Evolutionary conservation across 805 yeast species (phyloP), one percentile per base, ranked within the genome.

Genomic region (Saccharomycopsis synnaedendra): DNA sequence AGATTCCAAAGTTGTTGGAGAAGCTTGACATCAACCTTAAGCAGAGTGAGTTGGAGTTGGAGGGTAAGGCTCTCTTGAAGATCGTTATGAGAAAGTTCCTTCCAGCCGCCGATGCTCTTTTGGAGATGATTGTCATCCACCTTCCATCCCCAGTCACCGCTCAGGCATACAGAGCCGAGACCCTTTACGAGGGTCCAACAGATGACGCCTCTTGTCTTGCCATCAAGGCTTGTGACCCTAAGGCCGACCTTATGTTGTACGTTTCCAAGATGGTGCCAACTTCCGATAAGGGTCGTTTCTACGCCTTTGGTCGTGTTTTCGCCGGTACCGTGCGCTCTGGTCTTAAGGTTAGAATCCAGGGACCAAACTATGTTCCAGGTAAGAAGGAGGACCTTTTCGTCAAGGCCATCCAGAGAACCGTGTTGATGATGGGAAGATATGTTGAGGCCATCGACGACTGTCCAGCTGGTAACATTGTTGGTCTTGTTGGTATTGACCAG

Each of bases 231-330:
- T 90, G 98, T 84, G 97, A 90, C 77, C 96, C 97, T 68, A 82
- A 72, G 66, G 96, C 95, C 64, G 97, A 90, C 69, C 84, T 90
- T 68, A 90, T 90, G 98, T 81, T 90, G 69, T 90, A 90, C 88
- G 93, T 90, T 67, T 93, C 97, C 75, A 90, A 90, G 96, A 90
- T 90, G 98, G 97, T 90, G 62, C 98, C 98, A 75, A 90, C 98
- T 70, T 90, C 97, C 63, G 98, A 90, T 75, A 93, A 90, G 81
- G 98, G 98, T 82, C 88, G 98, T 79, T 90, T 90, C 95, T 90
- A 88, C 84, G 98, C 98, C 68, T 93, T 90, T 78, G 98, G 98
- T 75, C 93, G 98, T 82, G 97, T 90, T 70, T 90, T 90, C 79
- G 85, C 97, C 63, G 98, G 98, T 88, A 90, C 97, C 66, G 97